These are phyloP conservation scores for Paragyromitra xinjiangensis DNA, from an alignment of 495 filamentous ascomycete genomes.

Conservation along the genomic window DNA sequence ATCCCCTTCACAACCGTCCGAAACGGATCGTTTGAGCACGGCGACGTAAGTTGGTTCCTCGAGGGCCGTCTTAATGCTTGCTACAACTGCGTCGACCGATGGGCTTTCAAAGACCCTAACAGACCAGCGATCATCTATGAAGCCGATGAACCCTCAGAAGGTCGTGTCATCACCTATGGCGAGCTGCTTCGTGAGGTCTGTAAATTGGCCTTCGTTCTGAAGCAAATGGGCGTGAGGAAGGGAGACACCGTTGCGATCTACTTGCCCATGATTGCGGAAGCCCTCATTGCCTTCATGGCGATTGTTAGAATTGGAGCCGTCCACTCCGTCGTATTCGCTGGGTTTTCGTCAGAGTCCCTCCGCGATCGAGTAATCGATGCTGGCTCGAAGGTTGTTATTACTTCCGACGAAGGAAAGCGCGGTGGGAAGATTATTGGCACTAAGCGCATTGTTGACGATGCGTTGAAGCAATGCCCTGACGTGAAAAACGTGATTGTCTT, in stretches of 20 bases:
- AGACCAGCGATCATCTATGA: constrained; percentile 98
- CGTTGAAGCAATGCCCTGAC: constrained; percentile 94
- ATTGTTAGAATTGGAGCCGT: constrained; percentile 92
- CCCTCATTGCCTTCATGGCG: constrained; percentile 88
- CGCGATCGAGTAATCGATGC: constrained; percentile 95
- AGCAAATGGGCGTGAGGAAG: constrained; percentile 95
- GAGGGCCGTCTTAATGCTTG: constrained; percentile 94
- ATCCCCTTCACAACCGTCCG: constrained; percentile 91
- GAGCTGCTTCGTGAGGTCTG: constrained; percentile 95
- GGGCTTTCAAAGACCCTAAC: constrained; percentile 90
- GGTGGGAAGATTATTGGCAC: constrained; percentile 98
- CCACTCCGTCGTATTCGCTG: constrained; percentile 98
- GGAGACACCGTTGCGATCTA: constrained; percentile 98
- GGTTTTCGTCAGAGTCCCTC: constrained; percentile 96
- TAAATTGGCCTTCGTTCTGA: constrained; percentile 82
- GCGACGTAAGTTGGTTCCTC: constrained; percentile 93
- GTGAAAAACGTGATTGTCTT: constrained; percentile 86
- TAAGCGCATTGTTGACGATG: constrained; percentile 99
- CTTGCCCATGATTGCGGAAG: constrained; percentile 98
- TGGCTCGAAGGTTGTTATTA: constrained; percentile 89
- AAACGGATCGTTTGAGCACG: constrained; percentile 76
- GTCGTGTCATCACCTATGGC: constrained; percentile 88
- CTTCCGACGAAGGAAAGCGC: constrained; percentile 95
- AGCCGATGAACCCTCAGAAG: constrained; percentile 87
- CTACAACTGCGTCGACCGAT: constrained; percentile 97